phyloP scores from a whole-genome alignment of 805 yeast species.

The Saccharomyces cerevisiae region DNA sequence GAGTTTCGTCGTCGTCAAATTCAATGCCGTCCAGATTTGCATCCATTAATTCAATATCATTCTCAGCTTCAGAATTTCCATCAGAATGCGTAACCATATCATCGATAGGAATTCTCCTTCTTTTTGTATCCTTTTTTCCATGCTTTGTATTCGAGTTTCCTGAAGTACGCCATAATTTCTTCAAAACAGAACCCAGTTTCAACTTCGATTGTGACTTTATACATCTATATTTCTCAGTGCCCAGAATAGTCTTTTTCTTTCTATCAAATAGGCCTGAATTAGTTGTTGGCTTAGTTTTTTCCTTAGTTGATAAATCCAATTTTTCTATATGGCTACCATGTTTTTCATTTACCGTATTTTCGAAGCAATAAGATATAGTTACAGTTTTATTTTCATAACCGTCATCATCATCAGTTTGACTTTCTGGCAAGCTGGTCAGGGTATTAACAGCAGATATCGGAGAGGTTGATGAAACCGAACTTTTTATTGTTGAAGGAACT shows the following conservation, averaged over 20 bases:
- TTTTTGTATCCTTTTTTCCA: neutral
- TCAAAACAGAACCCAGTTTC: neutral
- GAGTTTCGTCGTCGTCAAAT: conserved; percentile 12
- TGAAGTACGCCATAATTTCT: neutral
- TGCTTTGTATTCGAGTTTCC: neutral
- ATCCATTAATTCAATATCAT: neutral
- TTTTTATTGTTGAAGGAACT: neutral
- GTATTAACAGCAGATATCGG: neutral
- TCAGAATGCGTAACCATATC: neutral
- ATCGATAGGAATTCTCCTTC: neutral
- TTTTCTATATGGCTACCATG: neutral
- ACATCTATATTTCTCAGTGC: neutral
- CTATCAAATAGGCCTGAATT: neutral
- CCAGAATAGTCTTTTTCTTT: neutral
- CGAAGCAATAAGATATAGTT: neutral
- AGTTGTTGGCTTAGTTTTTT: neutral
- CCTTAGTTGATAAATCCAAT: neutral
- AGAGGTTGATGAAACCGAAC: neutral
- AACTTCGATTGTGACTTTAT: neutral
- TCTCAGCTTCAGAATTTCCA: neutral
- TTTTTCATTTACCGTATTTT: neutral
- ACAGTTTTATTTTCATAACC: neutral
- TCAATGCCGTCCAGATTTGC: neutral
- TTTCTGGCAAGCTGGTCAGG: neutral
- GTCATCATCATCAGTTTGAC: neutral